phyloP scores from a whole-genome alignment of 2,329 filamentous ascomycete genomes.

The Epichloe festucae region DNA sequence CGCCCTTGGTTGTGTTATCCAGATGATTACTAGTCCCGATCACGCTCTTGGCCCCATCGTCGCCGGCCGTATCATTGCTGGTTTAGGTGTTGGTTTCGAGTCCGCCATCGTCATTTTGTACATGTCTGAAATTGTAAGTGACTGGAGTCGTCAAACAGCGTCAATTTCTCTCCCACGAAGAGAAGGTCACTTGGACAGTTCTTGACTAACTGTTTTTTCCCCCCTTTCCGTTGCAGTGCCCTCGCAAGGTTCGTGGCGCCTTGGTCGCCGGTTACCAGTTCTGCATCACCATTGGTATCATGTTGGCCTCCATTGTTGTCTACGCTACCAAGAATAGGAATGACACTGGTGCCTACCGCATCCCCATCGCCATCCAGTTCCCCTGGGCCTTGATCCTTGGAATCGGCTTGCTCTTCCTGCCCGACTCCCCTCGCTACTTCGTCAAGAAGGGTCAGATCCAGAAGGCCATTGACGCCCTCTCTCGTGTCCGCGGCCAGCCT shows the following conservation, averaged over 20 bases:
- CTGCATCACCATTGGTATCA: slow-evolving; percentile 67
- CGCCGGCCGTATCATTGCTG: slow-evolving; percentile 61
- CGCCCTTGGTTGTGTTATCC: slow-evolving; percentile 52
- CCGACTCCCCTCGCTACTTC: slow-evolving; percentile 76
- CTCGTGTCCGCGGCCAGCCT: slow-evolving; percentile 62
- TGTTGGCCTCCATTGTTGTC: slow-evolving; percentile 61
- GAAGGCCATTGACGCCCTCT: slow-evolving; percentile 47
- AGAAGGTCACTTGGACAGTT: not conserved
- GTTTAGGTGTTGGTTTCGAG: slow-evolving; percentile 68
- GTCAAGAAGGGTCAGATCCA: slow-evolving; percentile 65
- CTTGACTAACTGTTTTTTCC: not conserved
- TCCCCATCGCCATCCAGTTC: slow-evolving; percentile 71
- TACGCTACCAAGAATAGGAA: slow-evolving; percentile 52
- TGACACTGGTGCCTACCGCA: slow-evolving; percentile 60
- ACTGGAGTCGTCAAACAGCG: not conserved
- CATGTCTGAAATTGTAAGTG: slow-evolving; percentile 66
- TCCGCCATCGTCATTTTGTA: slow-evolving; percentile 72
- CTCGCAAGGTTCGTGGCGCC: slow-evolving; percentile 61
- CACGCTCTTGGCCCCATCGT: slow-evolving; percentile 50
- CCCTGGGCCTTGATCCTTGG: slow-evolving; percentile 67
- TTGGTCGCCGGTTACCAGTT: slow-evolving; percentile 77
- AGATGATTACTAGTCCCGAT: slow-evolving; percentile 39
- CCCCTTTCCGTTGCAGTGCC: slow-evolving; percentile 22
- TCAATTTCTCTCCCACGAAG: not conserved
- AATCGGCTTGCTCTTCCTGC: slow-evolving; percentile 59